phyloP scores from a whole-genome alignment of 2,329 filamentous ascomycete species.

The Rhynchosporium graminicola region DNA sequence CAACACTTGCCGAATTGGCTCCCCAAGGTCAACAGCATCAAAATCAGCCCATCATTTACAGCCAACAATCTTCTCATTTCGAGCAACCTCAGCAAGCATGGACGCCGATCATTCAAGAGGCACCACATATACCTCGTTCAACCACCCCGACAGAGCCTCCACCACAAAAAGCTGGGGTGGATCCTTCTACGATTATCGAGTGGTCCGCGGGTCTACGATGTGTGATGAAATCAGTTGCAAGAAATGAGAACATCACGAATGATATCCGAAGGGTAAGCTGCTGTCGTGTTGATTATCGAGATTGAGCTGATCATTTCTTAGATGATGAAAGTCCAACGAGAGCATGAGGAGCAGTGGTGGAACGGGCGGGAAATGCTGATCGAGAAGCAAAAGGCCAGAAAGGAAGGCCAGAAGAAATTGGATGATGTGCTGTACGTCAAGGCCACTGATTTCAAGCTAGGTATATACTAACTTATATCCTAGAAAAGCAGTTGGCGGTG shows the following conservation, averaged over 20 bases:
- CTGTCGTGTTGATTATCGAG: neutral
- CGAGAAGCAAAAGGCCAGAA: constrained; percentile 51
- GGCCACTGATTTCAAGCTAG: constrained; percentile 1
- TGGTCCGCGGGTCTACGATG: constrained; percentile 53
- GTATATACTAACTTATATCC: constrained; percentile 21
- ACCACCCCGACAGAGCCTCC: constrained; percentile 20
- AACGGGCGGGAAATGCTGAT: constrained; percentile 52
- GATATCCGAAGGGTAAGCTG: constrained; percentile 44
- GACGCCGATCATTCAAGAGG: constrained; percentile 5
- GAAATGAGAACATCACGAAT: constrained; percentile 47
- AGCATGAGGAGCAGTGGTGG: constrained; percentile 64
- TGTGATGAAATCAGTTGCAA: constrained; percentile 50
- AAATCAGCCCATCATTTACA: constrained; percentile 17
- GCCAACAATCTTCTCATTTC: constrained; percentile 12
- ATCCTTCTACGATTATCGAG: constrained; percentile 51
- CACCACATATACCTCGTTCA: constrained; percentile 11
- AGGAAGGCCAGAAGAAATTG: constrained; percentile 54
- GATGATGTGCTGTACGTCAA: constrained; percentile 54
- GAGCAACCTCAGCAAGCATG: constrained; percentile 14
- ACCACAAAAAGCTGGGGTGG: constrained; percentile 33
- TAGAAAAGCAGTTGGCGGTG: constrained; percentile 50
- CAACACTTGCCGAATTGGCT: constrained; percentile 36
- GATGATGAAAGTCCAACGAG: constrained; percentile 63
- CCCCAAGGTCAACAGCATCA: constrained; percentile 27
- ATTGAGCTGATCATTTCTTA: constrained; percentile 37